Base-by-base conservation (phyloP, 345 rosid genomes). In the Sapria himalayana region DNA sequence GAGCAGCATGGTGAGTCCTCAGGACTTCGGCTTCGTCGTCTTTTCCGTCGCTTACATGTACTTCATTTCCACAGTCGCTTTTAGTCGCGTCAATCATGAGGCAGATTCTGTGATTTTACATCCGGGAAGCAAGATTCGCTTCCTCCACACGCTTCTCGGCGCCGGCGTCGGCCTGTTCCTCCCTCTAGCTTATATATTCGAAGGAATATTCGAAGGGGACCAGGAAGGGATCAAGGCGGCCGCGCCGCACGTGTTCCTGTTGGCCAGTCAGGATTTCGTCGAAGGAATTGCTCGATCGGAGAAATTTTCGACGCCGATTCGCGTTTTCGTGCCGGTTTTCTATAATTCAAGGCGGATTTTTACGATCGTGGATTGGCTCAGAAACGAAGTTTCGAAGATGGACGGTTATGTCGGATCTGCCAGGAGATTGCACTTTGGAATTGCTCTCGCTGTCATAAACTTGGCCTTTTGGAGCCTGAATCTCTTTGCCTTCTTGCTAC, bases 381-480 rank as follows among this genome's bases (percentile, higher is more conserved):
- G 54, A 52, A 44, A 5, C 19, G 93, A 79, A 52, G 16, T 79
- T 16, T 45, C 51, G 0, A 67, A 63, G 38, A 52, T 9, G 10
- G 39, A 41, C 5, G 55, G 41, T n/a, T 27, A 19, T 15, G 37
- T 43, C 6, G 67, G 64, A 24, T 56, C 78, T 8, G 49, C 54
- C 12, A 29, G 66, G 68, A 56, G 94, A 45, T 5, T 74, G 22
- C 44, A 25, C 11, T 48, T 58, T 39, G 98, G 95, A 0, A 66
- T 74, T 55, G 62, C 41, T 12, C 74, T 81, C 15, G 91, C 85
- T 10, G 51, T 56, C 52, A 74, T 73, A 14, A 86, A 89, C 35
- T 49, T 73, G 63, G 93, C 65, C 11, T 36, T 89, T 15, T 74
- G 95, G 95, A 55, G 85, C 64, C 84, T 68, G 63, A 89, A 89